Base-by-base conservation (phyloP, 139 green algal species). In the Chlamydomonas sp. region DNA sequence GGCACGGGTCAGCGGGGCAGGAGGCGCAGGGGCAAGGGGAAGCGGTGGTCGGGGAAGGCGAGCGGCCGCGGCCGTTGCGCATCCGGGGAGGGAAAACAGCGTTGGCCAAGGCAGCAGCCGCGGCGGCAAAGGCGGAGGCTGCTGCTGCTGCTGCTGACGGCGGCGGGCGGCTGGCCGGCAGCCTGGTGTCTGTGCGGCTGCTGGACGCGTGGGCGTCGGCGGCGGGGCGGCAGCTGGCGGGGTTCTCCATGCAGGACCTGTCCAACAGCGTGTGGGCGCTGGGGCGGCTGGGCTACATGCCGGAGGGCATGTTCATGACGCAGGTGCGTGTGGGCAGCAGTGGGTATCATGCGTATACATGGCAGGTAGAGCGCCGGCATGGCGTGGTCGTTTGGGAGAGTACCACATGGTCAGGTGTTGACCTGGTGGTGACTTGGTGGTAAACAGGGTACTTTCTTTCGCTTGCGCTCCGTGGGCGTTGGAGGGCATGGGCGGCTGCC, bases 181-280 rank as follows among this genome's bases (percentile, higher is more conserved):
- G 20, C 4, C 8, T 79, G 31, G 83, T 87, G 61, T 81, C 73
- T 14, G 62, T 75, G 10, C 14, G 14, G 14, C 49, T 80, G 73
- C 62, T 87, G 72, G 83, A 74, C 15, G 73, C 72, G 31, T 87
- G 83, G 83, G 73, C 83, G 15, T 72, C 16, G 6, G 83, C 83
- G 0, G 49, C 73, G 15, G 31, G 14, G 3, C 2, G 62, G 49
- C 74, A 75, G 73, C 31, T 80, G 15, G 58, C 62, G 15, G 16
- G 15, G 3, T 75, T 87, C 62, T 81, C n/a, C 71, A 80, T 81
- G 83, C 72, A 67, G n/a, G 82, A 86, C 72, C 68, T 86, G 7
- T 86, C 82, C 31, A 87, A 87, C 71, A 49, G 74, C 31, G 15
- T 79, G 14, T 87, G 83, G 83, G 83, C 83, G n/a, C 63, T 87